Base-by-base conservation (phyloP, 768 basidiomycete species). In the Gelatoporia subvermispora region DNA sequence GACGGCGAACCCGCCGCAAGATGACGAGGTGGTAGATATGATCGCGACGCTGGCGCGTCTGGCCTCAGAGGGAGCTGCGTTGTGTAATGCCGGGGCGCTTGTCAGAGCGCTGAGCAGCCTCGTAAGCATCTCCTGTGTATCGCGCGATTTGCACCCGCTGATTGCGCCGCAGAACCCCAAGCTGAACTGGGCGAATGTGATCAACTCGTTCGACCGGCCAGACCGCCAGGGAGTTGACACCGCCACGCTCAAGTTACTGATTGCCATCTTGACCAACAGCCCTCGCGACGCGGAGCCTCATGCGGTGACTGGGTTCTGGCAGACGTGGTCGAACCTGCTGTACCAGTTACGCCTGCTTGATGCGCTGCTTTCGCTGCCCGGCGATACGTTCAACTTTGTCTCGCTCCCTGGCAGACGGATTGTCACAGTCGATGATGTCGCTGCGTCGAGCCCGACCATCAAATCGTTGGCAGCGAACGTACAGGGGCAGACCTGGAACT, bases 401-500 rank as follows among this genome's bases (percentile, higher is more conserved):
- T 81, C 85, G 25, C 75, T 98, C 22, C 89, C 93, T 34, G 87
- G 88, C 3, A 80, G 77, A 31, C 73, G 86, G 54, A 85, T 93
- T 52, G 89, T 95, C 31, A 89, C 89, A 0, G 84, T 91, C 18
- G 92, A 94, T 41, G 93, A 95, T 52, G 88, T 93, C 35, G 77
- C 88, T 2, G 73, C 77, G 38, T 86, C 90, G 15, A 89, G 88
- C 58, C 88, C 90, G 23, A 91, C 88, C n/a, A 93, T 95, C 71
- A 92, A 93, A 65, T 81, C 87, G 1, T 74, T 95, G 31, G 93
- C 93, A 0, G 84, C 84, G 2, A 92, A 89, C 57, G 89, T 95
- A 24, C 93, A 97, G 64, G 85, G 85, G 2, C 85, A 90, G 55
- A 87, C 91, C 0, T 98, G 94, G 94, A 98, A 98, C 63, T 93